Evolutionary conservation across 2,329 filamentous ascomycete species (phyloP), one percentile per base, ranked within the genome.

Genomic region (Fusarium verticillioides): DNA sequence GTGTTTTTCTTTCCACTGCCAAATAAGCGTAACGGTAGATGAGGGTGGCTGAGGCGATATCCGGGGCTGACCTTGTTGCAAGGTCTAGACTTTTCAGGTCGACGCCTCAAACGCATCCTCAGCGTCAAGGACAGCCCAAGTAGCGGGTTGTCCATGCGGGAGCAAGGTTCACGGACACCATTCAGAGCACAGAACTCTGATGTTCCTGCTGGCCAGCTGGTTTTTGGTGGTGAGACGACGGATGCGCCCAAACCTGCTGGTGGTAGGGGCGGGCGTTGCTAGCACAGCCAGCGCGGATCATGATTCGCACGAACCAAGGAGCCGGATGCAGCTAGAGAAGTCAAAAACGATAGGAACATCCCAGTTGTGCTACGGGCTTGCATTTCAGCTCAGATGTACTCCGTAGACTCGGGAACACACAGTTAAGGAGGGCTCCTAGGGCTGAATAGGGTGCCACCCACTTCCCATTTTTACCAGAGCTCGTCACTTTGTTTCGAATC

Each of bases 11-110:
- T 69, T 64, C 59, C 52, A 63, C 30, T 50, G 28, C 19, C n/a
- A 64, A 39, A 53, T 69, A 69, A 69, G 69, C 57, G 68, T 67
- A 68, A 70, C 69, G 71, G 75, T 57, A 78, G 75, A 78, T 76
- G 71, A 70, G 56, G 63, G 75, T 77, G 74, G 76, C 76, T 76
- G 67, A 75, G 73, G 64, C 63, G 73, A 69, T 66, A 76, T 76
- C 76, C 65, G 69, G 76, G 74, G 76, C 74, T 77, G 73, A 76
- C 71, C 67, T 56, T 72, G 67, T 49, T 56, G 53, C 61, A 23
- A 58, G 70, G 76, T 75, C 75, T 66, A 70, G 76, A 77, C 73
- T 70, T 53, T 47, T 59, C 60, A 65, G 28, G 60, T 49, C 54
- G 32, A 69, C 66, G 68, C 75, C 68, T 59, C 61, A 57, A 68